Evolutionary conservation across 2,329 filamentous ascomycete species (phyloP), one percentile per base, ranked within the genome.

Genomic region (Sporothrix sp.): DNA sequence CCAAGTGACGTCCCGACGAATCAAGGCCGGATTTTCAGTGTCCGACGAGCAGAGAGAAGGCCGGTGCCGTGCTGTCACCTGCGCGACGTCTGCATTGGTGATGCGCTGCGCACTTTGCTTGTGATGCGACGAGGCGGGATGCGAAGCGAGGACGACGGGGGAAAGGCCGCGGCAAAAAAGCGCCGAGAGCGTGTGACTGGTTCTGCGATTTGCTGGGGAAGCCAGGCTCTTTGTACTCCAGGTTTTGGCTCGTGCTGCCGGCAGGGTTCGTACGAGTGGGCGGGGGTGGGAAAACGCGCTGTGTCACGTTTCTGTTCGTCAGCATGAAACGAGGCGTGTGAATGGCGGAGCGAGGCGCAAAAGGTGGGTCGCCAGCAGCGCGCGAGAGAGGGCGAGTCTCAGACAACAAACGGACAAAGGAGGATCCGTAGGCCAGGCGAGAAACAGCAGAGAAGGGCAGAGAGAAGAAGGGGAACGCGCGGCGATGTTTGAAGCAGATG

Each of bases 21-120:
- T 18, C 23, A 28, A 32, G 27, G 25, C 18, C 38, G 21, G 1
- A 3, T 33, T 18, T 44, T 46, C 18, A 21, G 14, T 18, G 36
- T 23, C 23, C 33, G 13, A 13, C 7, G 3, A 16, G 23, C 11
- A 13, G 27, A 23, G 21, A 27, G 5, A 38, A 7, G 16, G 39
- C 39, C 48, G 13, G 42, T 46, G 36, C 25, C 49, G 42, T 35
- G 30, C 10, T 42, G 43, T 51, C 50, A 51, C 35, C 50, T 51
- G 49, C 32, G 8, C 21, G 32, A 8, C 23, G 36, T 30, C 30
- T 47, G 50, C 50, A 51, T 51, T 42, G 40, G 49, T 3, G 40
- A 27, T 18, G 32, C 20, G 25, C 10, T 13, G 33, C 14, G 33
- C 9, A 4, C 4, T 23, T 37, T 39, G 35, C 45, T 48, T 39